Percentiles rank a stretch among this genome's conserved stretches.
Conservation (phyloP, 495 filamentous ascomycete genomes). For the Bacidia rubella region DNA sequence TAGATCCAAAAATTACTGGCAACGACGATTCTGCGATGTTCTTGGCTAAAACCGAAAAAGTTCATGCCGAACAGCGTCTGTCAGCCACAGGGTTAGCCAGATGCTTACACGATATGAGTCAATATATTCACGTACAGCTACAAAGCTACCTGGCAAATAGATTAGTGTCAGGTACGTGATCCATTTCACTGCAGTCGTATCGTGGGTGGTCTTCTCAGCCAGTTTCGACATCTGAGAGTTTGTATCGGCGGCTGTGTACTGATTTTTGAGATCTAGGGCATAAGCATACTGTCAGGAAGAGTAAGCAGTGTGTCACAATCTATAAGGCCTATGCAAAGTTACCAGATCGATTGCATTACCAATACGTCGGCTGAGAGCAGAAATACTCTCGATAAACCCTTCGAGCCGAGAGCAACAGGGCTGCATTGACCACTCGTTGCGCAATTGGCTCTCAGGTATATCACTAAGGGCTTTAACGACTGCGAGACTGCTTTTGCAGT, state of each 20-base stretch:
- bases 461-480: neutral
- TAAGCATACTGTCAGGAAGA: slow-evolving; percentile 3
- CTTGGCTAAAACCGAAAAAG: slow-evolving; percentile 8
- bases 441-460: neutral
- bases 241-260: slow-evolving; percentile 9
- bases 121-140: slow-evolving; percentile 6
- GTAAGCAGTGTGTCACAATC: neutral
- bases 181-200: slow-evolving; percentile 16
- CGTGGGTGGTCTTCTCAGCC: slow-evolving; percentile 13
- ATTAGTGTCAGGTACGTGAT: slow-evolving; percentile 18
- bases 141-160: slow-evolving; percentile 17
- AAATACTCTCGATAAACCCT: slow-evolving; percentile 2
- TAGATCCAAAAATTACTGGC: slow-evolving; percentile 12
- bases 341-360: slow-evolving; percentile 9
- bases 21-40: slow-evolving; percentile 2
- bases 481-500: slow-evolving; percentile 5
- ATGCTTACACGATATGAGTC: neutral
- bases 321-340: slow-evolving; percentile 2
- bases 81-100: too few species aligned
- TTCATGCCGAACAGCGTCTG: slow-evolving; percentile 12
- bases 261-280: slow-evolving; percentile 12
- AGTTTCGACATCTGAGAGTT: slow-evolving; percentile 9
- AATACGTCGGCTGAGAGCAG: slow-evolving; percentile 3
- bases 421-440: slow-evolving; percentile 3
- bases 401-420: slow-evolving; percentile 1